phyloP scores from a whole-genome alignment of 2,329 filamentous ascomycete genomes.

The Nannizziopsis barbatae region DNA sequence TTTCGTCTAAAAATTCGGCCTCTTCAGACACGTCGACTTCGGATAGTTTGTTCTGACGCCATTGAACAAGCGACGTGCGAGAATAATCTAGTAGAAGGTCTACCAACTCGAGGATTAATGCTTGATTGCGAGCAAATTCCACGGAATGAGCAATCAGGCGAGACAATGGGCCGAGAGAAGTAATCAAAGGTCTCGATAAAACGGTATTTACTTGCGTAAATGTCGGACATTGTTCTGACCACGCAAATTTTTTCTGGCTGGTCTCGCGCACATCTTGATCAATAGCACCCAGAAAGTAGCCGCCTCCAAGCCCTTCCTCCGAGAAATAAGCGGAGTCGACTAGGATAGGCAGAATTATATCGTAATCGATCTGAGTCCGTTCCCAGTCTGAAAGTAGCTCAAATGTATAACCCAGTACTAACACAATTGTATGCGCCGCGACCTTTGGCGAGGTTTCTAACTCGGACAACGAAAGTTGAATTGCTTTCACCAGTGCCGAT shows the following conservation, averaged over 20 bases:
- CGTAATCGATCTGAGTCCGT: slow-evolving; percentile 51
- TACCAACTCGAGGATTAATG: slow-evolving; percentile 33
- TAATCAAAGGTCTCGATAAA: slow-evolving; percentile 46
- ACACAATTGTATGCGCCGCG: slow-evolving; percentile 46
- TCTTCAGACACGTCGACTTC: slow-evolving; percentile 61
- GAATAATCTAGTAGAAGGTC: slow-evolving; percentile 59
- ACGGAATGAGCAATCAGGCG: slow-evolving; percentile 51
- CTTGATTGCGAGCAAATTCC: slow-evolving; percentile 43
- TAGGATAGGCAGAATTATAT: slow-evolving; percentile 58
- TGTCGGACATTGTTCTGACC: slow-evolving; percentile 49
- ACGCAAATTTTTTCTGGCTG: slow-evolving; percentile 48
- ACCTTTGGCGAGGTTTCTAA: slow-evolving; percentile 41
- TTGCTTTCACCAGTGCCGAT: slow-evolving; percentile 59
- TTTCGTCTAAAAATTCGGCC: slow-evolving; percentile 48
- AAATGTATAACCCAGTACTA: slow-evolving; percentile 68
- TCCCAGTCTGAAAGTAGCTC: slow-evolving; percentile 55
- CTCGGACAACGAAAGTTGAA: slow-evolving; percentile 60
- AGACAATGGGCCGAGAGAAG: slow-evolving; percentile 52
- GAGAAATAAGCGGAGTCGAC: slow-evolving; percentile 58
- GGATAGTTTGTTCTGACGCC: slow-evolving; percentile 64
- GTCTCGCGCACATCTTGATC: slow-evolving; percentile 54
- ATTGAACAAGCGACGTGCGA: slow-evolving; percentile 55
- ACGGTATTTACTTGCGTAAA: slow-evolving; percentile 48
- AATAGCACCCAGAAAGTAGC: slow-evolving; percentile 61
- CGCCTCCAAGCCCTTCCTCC: slow-evolving; percentile 61